Base-by-base conservation (phyloP, 2,329 filamentous ascomycete species). In the Annulohypoxylon truncatum region DNA sequence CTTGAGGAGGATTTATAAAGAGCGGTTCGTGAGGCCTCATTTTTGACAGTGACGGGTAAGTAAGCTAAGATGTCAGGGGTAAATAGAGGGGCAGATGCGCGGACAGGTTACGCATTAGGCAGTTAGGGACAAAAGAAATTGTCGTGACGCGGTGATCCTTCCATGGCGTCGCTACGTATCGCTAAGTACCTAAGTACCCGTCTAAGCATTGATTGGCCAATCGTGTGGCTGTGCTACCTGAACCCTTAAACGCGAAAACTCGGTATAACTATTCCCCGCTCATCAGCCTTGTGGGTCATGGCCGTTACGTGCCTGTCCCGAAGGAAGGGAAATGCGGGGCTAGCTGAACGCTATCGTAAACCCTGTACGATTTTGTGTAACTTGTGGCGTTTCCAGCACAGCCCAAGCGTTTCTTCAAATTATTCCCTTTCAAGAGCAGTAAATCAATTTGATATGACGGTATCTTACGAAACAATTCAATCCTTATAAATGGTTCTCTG, bases 201-300 rank as follows among this genome's bases (percentile, higher is more conserved):
- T 42, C 9, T 20, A 35, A n/a, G n/a, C 3, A 35, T 22, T 46
- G 29, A 59, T 59, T 52, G 46, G 47, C 6, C 38, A 44, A 46
- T 42, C 10, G 1, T 42, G 46, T 59, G 55, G 55, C 46, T 51
- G 44, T 31, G 55, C 35, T 42, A 7, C 10, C 2, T 47, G 31
- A 42, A 22, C 26, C 35, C 26, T 18, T 40, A 42, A 40, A 40
- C 8, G 6, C 7, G 35, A 22, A 51, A 28, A 38, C 24, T 9
- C 31, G 15, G 31, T 35, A 26, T 13, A 53, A 40, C 9, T 13
- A 53, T 26, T 26, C 20, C 10, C 50, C 50, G 15, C 50, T 10
- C 2, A 20, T 48, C 48, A 64, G 61, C 61, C 61, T 53, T 64
- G 48, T 64, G 54, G 48, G 54, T 54, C 48, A 4, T n/a, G 12